phyloP scores from a whole-genome alignment of 805 yeast species.

The Wickerhamiella dianesei region DNA sequence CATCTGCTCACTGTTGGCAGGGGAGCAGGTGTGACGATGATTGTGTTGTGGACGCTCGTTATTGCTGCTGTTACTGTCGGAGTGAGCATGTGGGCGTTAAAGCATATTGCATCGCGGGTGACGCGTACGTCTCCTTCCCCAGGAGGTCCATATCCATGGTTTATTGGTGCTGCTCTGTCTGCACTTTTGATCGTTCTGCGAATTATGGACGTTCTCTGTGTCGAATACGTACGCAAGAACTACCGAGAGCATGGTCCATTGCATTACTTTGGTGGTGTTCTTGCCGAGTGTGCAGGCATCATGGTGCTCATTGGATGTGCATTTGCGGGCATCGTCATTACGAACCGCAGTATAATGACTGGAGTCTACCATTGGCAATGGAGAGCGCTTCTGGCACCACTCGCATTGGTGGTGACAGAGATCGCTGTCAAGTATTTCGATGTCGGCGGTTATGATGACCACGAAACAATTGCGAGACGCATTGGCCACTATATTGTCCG shows the following conservation, averaged over 20 bases:
- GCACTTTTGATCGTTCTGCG: slow-evolving; percentile 6
- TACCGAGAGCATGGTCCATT: slow-evolving; percentile 2
- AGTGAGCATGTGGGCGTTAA: slow-evolving; percentile 6
- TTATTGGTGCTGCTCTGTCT: background rate
- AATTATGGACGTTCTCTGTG: slow-evolving; percentile 3
- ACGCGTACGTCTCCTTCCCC: slow-evolving; percentile 4
- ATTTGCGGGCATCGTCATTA: slow-evolving; percentile 11
- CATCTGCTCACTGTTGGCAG: background rate
- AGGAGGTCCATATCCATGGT: background rate
- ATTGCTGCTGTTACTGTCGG: slow-evolving; percentile 1
- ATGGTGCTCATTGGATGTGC: slow-evolving; percentile 17
- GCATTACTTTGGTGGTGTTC: slow-evolving; percentile 12
- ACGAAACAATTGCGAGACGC: background rate
- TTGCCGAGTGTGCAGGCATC: slow-evolving; percentile 14
- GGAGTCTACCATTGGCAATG: slow-evolving; percentile 18
- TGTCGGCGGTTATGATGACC: background rate
- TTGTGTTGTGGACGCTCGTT: slow-evolving; percentile 9
- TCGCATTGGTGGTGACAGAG: slow-evolving; percentile 5
- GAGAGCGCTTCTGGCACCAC: slow-evolving; percentile 11
- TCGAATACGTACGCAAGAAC: slow-evolving; percentile 2
- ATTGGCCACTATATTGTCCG: background rate
- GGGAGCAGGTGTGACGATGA: slow-evolving; percentile 4
- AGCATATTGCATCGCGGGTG: slow-evolving; percentile 7
- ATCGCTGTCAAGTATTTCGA: slow-evolving; percentile 3
- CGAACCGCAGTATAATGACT: slow-evolving; percentile 12